phyloP scores from a whole-genome alignment of 2,329 filamentous ascomycete genomes.

The Ilyonectria destructans region DNA sequence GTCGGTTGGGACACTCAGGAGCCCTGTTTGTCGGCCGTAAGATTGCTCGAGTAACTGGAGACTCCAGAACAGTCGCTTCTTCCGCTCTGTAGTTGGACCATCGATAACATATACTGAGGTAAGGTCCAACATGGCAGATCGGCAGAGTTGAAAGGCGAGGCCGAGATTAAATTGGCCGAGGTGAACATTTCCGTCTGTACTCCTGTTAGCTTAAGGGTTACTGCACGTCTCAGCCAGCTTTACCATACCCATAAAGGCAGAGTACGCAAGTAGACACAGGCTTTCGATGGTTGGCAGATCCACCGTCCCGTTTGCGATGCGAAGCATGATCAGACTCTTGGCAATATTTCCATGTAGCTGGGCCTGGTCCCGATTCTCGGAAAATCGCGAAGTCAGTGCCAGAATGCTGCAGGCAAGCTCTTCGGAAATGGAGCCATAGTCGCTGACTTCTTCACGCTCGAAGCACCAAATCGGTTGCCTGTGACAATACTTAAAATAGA shows the following conservation, averaged over 20 bases:
- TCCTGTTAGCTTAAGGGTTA: slow-evolving; percentile 20
- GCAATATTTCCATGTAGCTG: slow-evolving; percentile 58
- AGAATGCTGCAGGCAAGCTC: slow-evolving; percentile 61
- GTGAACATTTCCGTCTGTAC: slow-evolving; percentile 63
- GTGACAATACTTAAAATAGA: slow-evolving; percentile 63
- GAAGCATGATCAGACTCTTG: slow-evolving; percentile 63
- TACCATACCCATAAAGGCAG: slow-evolving; percentile 63
- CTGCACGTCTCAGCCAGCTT: background rate
- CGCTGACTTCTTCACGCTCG: slow-evolving; percentile 59
- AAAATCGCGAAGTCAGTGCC: slow-evolving; percentile 59
- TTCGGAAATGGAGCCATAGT: slow-evolving; percentile 55
- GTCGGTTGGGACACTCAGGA: slow-evolving; percentile 60
- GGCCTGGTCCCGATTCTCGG: slow-evolving; percentile 53
- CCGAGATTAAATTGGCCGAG: slow-evolving; percentile 67
- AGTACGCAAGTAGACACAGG: slow-evolving; percentile 66
- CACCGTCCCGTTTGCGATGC: slow-evolving; percentile 67
- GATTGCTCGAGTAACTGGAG: slow-evolving; percentile 66
- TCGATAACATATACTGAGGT: slow-evolving; percentile 57
- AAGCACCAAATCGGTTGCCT: slow-evolving; percentile 64
- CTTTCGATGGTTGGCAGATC: slow-evolving; percentile 67
- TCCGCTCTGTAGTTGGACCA: slow-evolving; percentile 59
- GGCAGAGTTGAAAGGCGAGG: slow-evolving; percentile 66
- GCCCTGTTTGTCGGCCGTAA: slow-evolving; percentile 64
- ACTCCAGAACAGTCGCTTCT: slow-evolving; percentile 68
- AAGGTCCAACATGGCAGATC: slow-evolving; percentile 65